Conservation (phyloP, 2,329 filamentous ascomycete species). For the Calcarisporium arbuscula region DNA sequence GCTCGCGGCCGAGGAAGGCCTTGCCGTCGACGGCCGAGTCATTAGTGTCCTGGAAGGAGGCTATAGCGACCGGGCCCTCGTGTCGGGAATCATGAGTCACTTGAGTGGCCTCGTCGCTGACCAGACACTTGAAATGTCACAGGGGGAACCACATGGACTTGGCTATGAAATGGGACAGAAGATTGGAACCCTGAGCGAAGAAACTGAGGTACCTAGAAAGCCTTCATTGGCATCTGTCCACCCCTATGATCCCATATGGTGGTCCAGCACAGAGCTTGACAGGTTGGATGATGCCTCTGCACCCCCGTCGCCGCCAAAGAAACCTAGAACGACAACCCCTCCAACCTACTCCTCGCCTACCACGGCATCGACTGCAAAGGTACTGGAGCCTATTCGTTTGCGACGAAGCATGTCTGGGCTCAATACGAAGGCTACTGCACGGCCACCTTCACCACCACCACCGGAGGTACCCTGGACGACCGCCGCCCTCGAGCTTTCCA, state of each 20-base stretch:
- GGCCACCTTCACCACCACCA: slow-evolving; percentile 58
- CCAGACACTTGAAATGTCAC: slow-evolving; percentile 32
- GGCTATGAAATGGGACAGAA: slow-evolving; percentile 53
- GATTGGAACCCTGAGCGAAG: slow-evolving; percentile 33
- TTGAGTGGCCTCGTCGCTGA: slow-evolving; percentile 70
- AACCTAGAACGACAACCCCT: slow-evolving; percentile 47
- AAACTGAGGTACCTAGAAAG: slow-evolving; percentile 14
- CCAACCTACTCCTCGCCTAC: slow-evolving; percentile 84
- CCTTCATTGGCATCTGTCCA: slow-evolving; percentile 23
- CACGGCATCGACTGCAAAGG: slow-evolving; percentile 77
- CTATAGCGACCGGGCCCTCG: slow-evolving; percentile 87
- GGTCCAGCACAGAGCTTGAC: slow-evolving; percentile 59
- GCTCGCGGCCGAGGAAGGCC: slow-evolving; percentile 72
- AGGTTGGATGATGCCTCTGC: slow-evolving; percentile 58
- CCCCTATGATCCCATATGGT: slow-evolving; percentile 65
- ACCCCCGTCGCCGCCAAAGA: slow-evolving; percentile 42
- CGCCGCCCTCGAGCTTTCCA: slow-evolving; percentile 77
- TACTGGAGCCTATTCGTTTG: slow-evolving; percentile 60
- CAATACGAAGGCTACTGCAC: slow-evolving; percentile 17
- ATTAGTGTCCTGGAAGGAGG: slow-evolving; percentile 94
- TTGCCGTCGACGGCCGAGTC: slow-evolving; percentile 73
- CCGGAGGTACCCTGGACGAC: slow-evolving; percentile 82
- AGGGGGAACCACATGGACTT: slow-evolving; percentile 34
- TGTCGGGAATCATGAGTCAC: slow-evolving; percentile 84
- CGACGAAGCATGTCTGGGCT: slow-evolving; percentile 57